Conservation (phyloP, 192 early-diverging fungal species). For the Entophlyctis helioformis region DNA sequence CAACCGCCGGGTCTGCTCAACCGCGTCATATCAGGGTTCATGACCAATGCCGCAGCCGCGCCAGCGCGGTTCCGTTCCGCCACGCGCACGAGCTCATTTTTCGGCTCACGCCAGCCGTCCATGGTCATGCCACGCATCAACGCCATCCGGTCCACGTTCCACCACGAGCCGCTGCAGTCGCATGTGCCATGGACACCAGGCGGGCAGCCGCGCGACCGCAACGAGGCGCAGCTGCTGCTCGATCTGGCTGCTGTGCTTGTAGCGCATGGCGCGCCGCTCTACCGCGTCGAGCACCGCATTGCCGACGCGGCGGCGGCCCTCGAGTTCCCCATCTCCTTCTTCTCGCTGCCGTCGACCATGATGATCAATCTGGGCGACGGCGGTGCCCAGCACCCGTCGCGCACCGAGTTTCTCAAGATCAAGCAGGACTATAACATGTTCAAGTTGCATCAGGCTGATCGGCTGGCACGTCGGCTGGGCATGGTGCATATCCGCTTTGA, state of each 20-base stretch:
- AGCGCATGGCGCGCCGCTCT: constrained; percentile 11
- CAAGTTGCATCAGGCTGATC: constrained; percentile 11
- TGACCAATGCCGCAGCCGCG: too few species aligned
- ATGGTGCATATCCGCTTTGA: too few species aligned
- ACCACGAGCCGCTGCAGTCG: too few species aligned
- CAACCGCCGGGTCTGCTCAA: too few species aligned
- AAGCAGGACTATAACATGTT: constrained; percentile 4
- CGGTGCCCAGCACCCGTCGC: constrained; percentile 4
- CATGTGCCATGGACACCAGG: constrained; percentile 13
- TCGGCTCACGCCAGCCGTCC: too few species aligned
- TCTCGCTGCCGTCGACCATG: constrained; percentile 10
- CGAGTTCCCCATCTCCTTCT: constrained; percentile 7
- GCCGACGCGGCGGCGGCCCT: constrained; percentile 11
- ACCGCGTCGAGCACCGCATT: constrained; percentile 13
- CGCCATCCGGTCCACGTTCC: too few species aligned
- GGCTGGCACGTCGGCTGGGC: constrained; percentile 7
- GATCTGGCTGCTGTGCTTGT: constrained; percentile 9
- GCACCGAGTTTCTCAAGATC: constrained; percentile 6
- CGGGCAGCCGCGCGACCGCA: constrained; percentile 4
- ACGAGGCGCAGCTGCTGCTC: constrained; percentile 12
- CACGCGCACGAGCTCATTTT: too few species aligned
- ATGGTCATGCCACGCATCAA: too few species aligned
- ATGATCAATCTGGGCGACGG: constrained; percentile 14
- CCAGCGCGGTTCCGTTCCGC: too few species aligned
- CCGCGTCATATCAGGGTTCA: too few species aligned